A percentile compares a stretch with the other conserved stretches of the same genome.
These are phyloP conservation scores for Nadsonia commutata DNA, from an alignment of 1,139 yeast species.

Conservation along the genomic window DNA sequence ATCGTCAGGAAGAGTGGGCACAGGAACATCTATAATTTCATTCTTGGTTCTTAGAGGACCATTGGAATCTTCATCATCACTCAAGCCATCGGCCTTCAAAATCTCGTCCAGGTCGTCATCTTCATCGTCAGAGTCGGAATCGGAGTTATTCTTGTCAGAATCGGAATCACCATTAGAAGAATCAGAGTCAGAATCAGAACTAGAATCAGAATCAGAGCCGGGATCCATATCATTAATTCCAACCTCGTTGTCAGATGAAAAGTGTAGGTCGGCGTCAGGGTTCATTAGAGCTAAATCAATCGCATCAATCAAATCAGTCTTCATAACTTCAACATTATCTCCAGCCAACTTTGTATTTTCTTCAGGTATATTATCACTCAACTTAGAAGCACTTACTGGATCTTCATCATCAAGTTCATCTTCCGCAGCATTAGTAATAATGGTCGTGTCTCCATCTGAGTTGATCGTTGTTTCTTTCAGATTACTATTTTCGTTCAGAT, in stretches of 20 bases:
- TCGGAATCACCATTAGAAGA: slow-evolving; percentile 10
- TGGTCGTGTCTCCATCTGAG: no score
- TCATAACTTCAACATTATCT: neutral
- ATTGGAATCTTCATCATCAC: slow-evolving; percentile 22
- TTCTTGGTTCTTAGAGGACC: slow-evolving; percentile 68
- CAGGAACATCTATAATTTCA: slow-evolving; percentile 55
- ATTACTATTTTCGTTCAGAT: no score
- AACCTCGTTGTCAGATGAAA: slow-evolving; percentile 8
- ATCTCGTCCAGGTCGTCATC: slow-evolving; percentile 11
- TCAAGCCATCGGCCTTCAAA: slow-evolving; percentile 11
- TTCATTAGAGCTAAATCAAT: slow-evolving; percentile 4
- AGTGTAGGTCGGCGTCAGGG: slow-evolving; percentile 7
- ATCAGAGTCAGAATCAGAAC: slow-evolving; percentile 13
- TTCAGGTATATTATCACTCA: no score
- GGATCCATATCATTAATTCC: slow-evolving; percentile 4
- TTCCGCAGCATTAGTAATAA: no score
- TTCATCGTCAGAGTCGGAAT: slow-evolving; percentile 13
- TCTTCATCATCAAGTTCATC: no score
- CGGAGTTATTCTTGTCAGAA: slow-evolving; percentile 14
- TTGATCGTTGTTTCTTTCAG: no score
- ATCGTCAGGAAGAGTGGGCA: slow-evolving; percentile 56
- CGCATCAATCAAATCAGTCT: slow-evolving; percentile 1
- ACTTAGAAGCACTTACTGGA: no score
- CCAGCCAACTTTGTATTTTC: no score
- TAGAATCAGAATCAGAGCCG: slow-evolving; percentile 8